Evolutionary conservation across 2,329 filamentous ascomycete species (phyloP), one percentile per base, ranked within the genome.

Genomic region (Epicoccum nigrum): DNA sequence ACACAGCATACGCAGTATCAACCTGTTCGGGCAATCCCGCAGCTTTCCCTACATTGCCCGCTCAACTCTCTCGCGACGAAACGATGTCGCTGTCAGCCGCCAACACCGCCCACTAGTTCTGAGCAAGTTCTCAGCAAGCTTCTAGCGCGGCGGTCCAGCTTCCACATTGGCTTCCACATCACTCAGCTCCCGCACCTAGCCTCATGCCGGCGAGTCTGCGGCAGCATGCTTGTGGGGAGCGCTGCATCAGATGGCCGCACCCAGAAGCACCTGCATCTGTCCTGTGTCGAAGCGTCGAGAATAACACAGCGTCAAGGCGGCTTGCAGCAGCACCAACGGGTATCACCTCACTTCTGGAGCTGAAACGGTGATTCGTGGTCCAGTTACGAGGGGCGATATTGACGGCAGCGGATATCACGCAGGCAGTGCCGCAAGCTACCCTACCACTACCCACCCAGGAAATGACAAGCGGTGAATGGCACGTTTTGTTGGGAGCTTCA

Each of bases 151-250:
- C 47, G 47, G 47, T 30, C 25, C 47, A 50, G 40, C 47, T 50
- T 50, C 47, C 41, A 49, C 38, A 37, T 49, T 38, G 30, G 45
- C 45, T 38, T 49, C 23, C 41, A 30, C 28, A 7, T 9, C 9
- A 9, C 30, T 42, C 32, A 32, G 45, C 38, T 32, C 41, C 23
- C 37, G 13, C 7, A 30, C 28, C 23, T 23, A n/a, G 27, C 12
- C 16, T 46, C 37, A 31, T 4, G 37, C 27, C 23, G 43, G 28
- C 33, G 30, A 33, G 34, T 38, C n/a, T 45, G 56, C 45, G 23
- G 39, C 56, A 50, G 58, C 53, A 47, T 59, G 38, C 55, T 60
- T 54, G 20, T 23, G 44, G 27, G 21, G 28, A 23, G 21, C 21
- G 34, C 20, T 40, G 25, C 37, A n/a, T n/a, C n/a, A 28, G 37